These are phyloP conservation scores for Penicillium sp. DNA, from an alignment of 2,329 filamentous ascomycete species.

Conservation along the genomic window DNA sequence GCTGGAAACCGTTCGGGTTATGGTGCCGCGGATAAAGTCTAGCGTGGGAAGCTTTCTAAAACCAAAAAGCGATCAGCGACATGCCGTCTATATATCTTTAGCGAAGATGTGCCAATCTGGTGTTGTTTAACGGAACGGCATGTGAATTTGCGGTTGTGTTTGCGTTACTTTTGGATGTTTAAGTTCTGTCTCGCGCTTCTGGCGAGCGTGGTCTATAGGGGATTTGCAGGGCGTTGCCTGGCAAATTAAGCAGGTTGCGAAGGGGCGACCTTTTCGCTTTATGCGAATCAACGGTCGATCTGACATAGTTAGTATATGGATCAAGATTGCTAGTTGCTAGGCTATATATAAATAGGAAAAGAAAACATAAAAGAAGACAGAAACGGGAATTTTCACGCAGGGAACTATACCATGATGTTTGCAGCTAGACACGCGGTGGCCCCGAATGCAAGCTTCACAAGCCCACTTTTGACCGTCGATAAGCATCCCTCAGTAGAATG, in stretches of 20 bases:
- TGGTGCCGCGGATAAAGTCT: conserved; percentile 24
- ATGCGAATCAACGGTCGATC: conserved; percentile 90
- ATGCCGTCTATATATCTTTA: conserved; percentile 14
- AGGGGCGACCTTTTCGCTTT: conserved; percentile 93
- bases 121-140: conserved; percentile 5
- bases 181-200: conserved; percentile 35
- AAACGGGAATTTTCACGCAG: background rate
- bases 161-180: conserved; percentile 36
- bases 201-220: conserved; percentile 80
- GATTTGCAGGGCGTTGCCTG: conserved; percentile 82
- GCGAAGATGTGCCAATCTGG: conserved; percentile 14
- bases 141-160: conserved; percentile 16
- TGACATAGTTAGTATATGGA: conserved; percentile 37
- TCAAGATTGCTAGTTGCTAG: too few relatives aligned
- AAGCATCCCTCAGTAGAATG: conserved; percentile 57
- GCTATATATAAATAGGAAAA: too few relatives aligned
- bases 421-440: conserved; percentile 95
- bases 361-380: background rate
- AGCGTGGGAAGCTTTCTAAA: conserved; percentile 26
- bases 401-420: conserved; percentile 72
- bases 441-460: conserved; percentile 93
- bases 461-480: conserved; percentile 95
- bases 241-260: conserved; percentile 94
- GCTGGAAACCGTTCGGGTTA: conserved; percentile 21
- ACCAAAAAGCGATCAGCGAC: conserved; percentile 16